Base-by-base conservation (phyloP, 352 stramenopile genomes). In the Phytophthora nicotianae region DNA sequence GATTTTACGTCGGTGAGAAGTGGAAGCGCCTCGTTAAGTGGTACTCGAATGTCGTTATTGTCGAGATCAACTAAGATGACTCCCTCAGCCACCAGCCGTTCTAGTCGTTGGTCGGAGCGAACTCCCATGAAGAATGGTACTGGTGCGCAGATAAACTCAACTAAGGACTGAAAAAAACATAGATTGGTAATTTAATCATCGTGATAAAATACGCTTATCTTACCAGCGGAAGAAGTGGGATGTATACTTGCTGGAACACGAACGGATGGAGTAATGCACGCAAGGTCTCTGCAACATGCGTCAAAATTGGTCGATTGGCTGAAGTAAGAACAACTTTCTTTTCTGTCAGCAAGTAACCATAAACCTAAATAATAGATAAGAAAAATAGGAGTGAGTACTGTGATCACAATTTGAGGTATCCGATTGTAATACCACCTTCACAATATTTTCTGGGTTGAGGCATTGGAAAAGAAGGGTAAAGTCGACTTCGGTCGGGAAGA, bases 121-220 rank as follows among this genome's bases (percentile, higher is more conserved):
- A 91, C 70, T 1, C 84, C 84, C 80, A 93, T 91, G 51, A 93
- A 89, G 43, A 91, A 93, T 11, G 84, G 84, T 5, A 93, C 82
- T 1, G 84, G 84, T 4, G 84, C 81, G 6, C 74, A 86, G 6
- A 90, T 72, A 60, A 93, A 91, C 51, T 93, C 84, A 0, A 90
- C 38, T 23, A 93, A 54, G 0, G 76, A 75, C 84, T 93, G 6
- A 2, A 62, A 24, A 13, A 2, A 4, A 32, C 29, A 20, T 35
- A 51, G 11, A 32, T 26, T 16, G n/a, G n/a, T n/a, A n/a, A n/a
- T n/a, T n/a, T n/a, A n/a, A n/a, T n/a, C n/a, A n/a, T n/a, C n/a
- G 9, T 21, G 17, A 14, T 26, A 6, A 55, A 49, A 50, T 38
- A 17, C 3, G 5, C 16, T 11, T n/a, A 17, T 13, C 66, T 27